Evolutionary conservation across 441 rosid species (phyloP).

Genomic region (Erodium texanum): DNA sequence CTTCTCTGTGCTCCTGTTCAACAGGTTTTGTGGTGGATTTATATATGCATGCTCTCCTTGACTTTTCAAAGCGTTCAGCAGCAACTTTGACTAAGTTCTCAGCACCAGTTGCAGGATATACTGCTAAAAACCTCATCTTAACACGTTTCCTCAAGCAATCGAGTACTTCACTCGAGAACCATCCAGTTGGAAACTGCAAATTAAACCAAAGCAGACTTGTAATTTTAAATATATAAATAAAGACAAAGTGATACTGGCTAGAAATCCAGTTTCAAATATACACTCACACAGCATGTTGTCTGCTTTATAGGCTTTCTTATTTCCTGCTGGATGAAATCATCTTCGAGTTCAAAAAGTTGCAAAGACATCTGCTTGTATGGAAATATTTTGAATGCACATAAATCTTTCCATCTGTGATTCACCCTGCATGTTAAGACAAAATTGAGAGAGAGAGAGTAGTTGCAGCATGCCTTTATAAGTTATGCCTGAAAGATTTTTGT

Average conservation of each 20-base stretch:
- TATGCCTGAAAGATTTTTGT: not conserved
- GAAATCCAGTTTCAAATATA: slow-evolving; percentile 4
- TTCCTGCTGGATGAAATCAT: slow-evolving; percentile 83
- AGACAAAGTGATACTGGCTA: not conserved
- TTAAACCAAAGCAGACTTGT: slow-evolving; percentile 12
- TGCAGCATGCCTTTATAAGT: too few relatives aligned
- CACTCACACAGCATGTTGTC: slow-evolving; percentile 66
- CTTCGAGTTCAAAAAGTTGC: slow-evolving; percentile 80
- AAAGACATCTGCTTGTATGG: slow-evolving; percentile 70
- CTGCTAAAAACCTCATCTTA: slow-evolving; percentile 68
- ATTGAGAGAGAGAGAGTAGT: not conserved
- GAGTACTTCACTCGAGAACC: slow-evolving; percentile 67
- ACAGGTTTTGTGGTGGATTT: slow-evolving; percentile 37
- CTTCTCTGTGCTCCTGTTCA: slow-evolving; percentile 32
- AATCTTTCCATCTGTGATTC: slow-evolving; percentile 67
- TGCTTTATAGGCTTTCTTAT: slow-evolving; percentile 71
- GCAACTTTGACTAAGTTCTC: slow-evolving; percentile 59
- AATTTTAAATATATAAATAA: not conserved
- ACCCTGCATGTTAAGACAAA: slow-evolving; percentile 32
- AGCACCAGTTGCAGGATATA: slow-evolving; percentile 63
- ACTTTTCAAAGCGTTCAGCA: slow-evolving; percentile 70
- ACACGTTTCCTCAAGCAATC: slow-evolving; percentile 71
- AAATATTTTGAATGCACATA: slow-evolving; percentile 71
- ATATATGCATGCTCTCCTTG: slow-evolving; percentile 43
- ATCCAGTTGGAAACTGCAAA: slow-evolving; percentile 75